phyloP scores from a whole-genome alignment of 306 rosid genomes.

The Malus asiatica region DNA sequence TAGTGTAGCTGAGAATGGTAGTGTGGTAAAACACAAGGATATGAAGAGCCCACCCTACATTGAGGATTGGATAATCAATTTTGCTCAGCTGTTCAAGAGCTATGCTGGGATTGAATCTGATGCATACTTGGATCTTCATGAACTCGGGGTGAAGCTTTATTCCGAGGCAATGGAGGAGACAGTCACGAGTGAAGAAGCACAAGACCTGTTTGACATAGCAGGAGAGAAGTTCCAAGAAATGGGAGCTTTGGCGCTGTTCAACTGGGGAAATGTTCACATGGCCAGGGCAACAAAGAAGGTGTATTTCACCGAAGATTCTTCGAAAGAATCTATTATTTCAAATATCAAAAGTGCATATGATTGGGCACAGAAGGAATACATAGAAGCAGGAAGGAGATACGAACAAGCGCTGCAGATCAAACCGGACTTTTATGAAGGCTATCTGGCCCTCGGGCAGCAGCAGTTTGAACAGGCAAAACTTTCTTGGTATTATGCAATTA shows the following conservation, averaged over 20 bases:
- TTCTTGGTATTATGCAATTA: slow-evolving; percentile 68
- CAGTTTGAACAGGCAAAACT: slow-evolving; percentile 79
- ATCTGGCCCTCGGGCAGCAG: slow-evolving; percentile 72
- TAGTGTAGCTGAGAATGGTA: slow-evolving; percentile 31
- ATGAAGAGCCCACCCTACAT: slow-evolving; percentile 51
- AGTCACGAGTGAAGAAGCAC: slow-evolving; percentile 81
- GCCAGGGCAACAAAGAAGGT: slow-evolving; percentile 77
- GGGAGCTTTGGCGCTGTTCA: slow-evolving; percentile 87
- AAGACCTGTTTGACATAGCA: slow-evolving; percentile 67
- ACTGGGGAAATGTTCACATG: slow-evolving; percentile 93
- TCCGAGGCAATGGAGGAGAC: slow-evolving; percentile 96
- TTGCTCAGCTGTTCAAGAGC: slow-evolving; percentile 73
- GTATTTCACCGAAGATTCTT: slow-evolving; percentile 43
- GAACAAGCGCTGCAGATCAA: slow-evolving; percentile 62
- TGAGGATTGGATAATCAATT: slow-evolving; percentile 81
- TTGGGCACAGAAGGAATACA: slow-evolving; percentile 64
- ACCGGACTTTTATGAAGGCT: slow-evolving; percentile 76
- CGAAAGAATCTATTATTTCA: slow-evolving; percentile 38
- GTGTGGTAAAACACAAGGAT: slow-evolving; percentile 34
- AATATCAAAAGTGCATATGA: slow-evolving; percentile 51
- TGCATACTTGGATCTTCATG: slow-evolving; percentile 66
- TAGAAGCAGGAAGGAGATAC: slow-evolving; percentile 66
- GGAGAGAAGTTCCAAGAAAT: slow-evolving; percentile 79
- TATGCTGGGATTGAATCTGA: slow-evolving; percentile 80
- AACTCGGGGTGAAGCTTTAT: slow-evolving; percentile 76